Evolutionary conservation across 208 protist species (phyloP).

Genomic region (Lotmaria passim): DNA sequence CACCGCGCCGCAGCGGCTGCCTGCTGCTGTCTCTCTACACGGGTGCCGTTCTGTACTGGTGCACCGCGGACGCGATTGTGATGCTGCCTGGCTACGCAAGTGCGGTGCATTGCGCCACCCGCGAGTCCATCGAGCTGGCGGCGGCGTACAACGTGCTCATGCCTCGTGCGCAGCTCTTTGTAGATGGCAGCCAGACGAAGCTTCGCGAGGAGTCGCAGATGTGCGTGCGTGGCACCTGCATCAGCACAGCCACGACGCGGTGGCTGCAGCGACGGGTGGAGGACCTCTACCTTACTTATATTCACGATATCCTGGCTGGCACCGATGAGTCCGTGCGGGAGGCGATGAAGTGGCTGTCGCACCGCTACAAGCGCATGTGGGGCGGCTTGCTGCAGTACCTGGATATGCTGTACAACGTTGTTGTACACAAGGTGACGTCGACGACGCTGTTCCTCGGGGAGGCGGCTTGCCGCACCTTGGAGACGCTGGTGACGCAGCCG

Average conservation of each 20-base stretch:
- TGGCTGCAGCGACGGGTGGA: slow-evolving; percentile 44
- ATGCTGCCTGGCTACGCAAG: slow-evolving; percentile 60
- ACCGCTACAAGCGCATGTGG: slow-evolving; percentile 84
- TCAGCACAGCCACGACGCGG: slow-evolving; percentile 34
- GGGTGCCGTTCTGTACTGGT: slow-evolving; percentile 80
- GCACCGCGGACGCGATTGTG: slow-evolving; percentile 49
- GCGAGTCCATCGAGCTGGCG: slow-evolving; percentile 53
- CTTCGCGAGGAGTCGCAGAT: slow-evolving; percentile 22
- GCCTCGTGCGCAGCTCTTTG: slow-evolving; percentile 27
- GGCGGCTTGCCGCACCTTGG: background rate
- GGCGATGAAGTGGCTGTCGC: slow-evolving; percentile 53
- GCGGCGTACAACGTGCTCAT: slow-evolving; percentile 37
- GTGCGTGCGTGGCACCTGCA: slow-evolving; percentile 80
- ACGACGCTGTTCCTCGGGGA: background rate
- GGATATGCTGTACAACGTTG: slow-evolving; percentile 45
- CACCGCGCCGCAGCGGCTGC: slow-evolving; percentile 37
- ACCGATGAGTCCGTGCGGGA: slow-evolving; percentile 44
- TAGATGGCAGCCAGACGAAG: slow-evolving; percentile 23
- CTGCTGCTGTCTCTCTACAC: slow-evolving; percentile 85
- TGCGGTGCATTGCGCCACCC: slow-evolving; percentile 64
- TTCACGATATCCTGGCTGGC: slow-evolving; percentile 50
- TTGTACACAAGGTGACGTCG: slow-evolving; percentile 17
- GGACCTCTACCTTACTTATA: slow-evolving; percentile 47
- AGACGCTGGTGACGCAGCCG: slow-evolving; percentile 21
- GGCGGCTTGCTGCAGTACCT: slow-evolving; percentile 57